Percentiles rank a stretch among this genome's conserved stretches.
These are phyloP conservation scores for Allantophomopsis cytisporea DNA, from an alignment of 2,329 filamentous ascomycete genomes.

Conservation along the genomic window DNA sequence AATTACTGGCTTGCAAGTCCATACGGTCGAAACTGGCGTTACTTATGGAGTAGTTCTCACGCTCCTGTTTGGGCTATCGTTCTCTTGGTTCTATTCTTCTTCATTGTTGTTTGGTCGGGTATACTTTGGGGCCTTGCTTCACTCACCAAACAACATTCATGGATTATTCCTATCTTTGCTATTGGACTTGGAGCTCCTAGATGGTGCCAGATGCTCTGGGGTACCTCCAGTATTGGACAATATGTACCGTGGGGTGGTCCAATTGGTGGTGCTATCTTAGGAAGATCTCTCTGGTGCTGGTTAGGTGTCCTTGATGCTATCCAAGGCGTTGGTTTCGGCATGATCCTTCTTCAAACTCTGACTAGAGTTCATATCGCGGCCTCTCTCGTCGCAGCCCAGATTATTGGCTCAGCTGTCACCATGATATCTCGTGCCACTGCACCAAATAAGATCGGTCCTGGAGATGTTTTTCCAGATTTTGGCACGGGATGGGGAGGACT, in stretches of 20 bases:
- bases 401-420: slow-evolving; percentile 46
- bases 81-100: slow-evolving; percentile 38
- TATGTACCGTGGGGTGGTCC: slow-evolving; percentile 47
- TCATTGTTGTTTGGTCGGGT: slow-evolving; percentile 36
- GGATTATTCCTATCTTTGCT: slow-evolving; percentile 52
- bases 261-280: slow-evolving; percentile 36
- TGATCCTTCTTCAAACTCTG: slow-evolving; percentile 50
- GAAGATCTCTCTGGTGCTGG: slow-evolving; percentile 49
- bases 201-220: slow-evolving; percentile 56
- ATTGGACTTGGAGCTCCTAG: slow-evolving; percentile 51
- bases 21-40: slow-evolving; percentile 53
- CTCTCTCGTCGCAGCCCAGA: slow-evolving; percentile 43
- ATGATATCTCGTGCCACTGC: slow-evolving; percentile 45
- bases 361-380: slow-evolving; percentile 50
- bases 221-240: slow-evolving; percentile 40
- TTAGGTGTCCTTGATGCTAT: slow-evolving; percentile 48
- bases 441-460: slow-evolving; percentile 45
- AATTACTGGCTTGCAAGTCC: slow-evolving; percentile 54
- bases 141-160: slow-evolving; percentile 45
- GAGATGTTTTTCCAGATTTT: slow-evolving; percentile 46
- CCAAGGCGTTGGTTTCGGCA: slow-evolving; percentile 51
- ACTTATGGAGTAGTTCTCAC: slow-evolving; percentile 15
- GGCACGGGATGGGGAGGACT: slow-evolving; percentile 30
- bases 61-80: slow-evolving; percentile 40
- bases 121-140: slow-evolving; percentile 34